A percentile compares a stretch with the other conserved stretches of the same genome.
These are phyloP conservation scores for Elsinoe arachidis DNA, from an alignment of 2,329 filamentous ascomycete species.

Conservation along the genomic window DNA sequence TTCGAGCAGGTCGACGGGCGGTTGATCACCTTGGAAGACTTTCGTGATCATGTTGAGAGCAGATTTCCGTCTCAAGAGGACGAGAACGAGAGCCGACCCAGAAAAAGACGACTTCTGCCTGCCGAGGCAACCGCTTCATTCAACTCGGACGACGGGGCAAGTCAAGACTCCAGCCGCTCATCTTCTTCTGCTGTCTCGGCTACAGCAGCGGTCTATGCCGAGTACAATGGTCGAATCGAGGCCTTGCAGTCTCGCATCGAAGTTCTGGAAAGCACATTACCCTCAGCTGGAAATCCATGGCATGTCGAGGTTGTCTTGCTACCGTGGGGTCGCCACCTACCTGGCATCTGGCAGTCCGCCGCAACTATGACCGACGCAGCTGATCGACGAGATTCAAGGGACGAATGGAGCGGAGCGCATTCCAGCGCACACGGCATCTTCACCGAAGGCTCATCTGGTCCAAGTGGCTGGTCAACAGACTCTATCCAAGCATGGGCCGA, in stretches of 20 bases:
- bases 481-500: slow-evolving; percentile 42
- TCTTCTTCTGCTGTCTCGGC: slow-evolving; percentile 31
- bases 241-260: slow-evolving; percentile 40
- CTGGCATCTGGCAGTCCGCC: slow-evolving; percentile 45
- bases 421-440: slow-evolving; percentile 21
- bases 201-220: slow-evolving; percentile 28
- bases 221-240: slow-evolving; percentile 27
- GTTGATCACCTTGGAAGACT: slow-evolving; percentile 59
- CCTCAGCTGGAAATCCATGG: slow-evolving; percentile 58
- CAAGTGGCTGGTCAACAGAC: slow-evolving; percentile 43
- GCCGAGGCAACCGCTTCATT: slow-evolving; percentile 31
- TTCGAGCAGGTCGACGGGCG: slow-evolving; percentile 59
- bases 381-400: slow-evolving; percentile 16
- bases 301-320: slow-evolving; percentile 68
- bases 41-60: slow-evolving; percentile 25
- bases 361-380: slow-evolving; percentile 21
- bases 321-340: slow-evolving; percentile 53
- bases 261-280: slow-evolving; percentile 51
- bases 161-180: slow-evolving; percentile 25
- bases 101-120: slow-evolving; percentile 26
- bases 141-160: slow-evolving; percentile 31
- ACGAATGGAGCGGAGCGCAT: slow-evolving; percentile 39
- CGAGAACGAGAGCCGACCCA: slow-evolving; percentile 31
- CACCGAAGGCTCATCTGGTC: slow-evolving; percentile 19
- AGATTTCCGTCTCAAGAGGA: slow-evolving; percentile 18